Conservation (phyloP, 129 eudicot species). For the Arctium lappa region DNA sequence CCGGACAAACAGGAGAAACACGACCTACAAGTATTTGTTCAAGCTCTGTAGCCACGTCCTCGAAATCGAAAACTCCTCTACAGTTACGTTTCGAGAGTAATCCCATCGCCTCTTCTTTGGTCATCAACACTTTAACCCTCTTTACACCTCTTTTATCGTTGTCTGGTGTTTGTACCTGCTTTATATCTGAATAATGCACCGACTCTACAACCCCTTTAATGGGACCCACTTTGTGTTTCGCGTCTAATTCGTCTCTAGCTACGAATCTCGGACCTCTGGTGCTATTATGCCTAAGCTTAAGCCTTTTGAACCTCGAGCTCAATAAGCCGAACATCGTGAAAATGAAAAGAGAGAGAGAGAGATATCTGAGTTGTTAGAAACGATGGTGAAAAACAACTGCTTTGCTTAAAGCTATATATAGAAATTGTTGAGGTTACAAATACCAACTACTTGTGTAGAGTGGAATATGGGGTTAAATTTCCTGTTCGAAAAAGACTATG, state of each 20-base stretch:
- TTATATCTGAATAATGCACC: neutral
- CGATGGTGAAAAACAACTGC: neutral
- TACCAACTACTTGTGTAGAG: neutral
- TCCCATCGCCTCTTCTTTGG: slow-evolving; percentile 25
- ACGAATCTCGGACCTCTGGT: slow-evolving; percentile 9
- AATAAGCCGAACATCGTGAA: slow-evolving; percentile 12
- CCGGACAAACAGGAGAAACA: slow-evolving; percentile 1
- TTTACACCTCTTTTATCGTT: neutral
- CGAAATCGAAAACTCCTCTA: slow-evolving; percentile 19
- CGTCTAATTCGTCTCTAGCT: slow-evolving; percentile 11
- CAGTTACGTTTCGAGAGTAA: slow-evolving; percentile 24
- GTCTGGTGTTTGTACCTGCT: neutral
- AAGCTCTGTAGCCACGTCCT: slow-evolving; percentile 19
- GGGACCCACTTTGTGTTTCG: neutral
- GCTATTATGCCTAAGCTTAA: slow-evolving; percentile 1
- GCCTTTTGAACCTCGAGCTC: neutral
- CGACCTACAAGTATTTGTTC: slow-evolving; percentile 9
- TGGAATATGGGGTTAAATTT: slow-evolving; percentile 15
- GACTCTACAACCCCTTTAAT: neutral
- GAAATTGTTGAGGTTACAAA: neutral
- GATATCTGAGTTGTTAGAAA: neutral
- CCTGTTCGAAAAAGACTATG: slow-evolving; percentile 1
- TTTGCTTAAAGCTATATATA: slow-evolving; percentile 6
- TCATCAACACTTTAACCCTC: slow-evolving; percentile 35
- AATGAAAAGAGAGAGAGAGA: neutral